Evolutionary conservation across 768 basidiomycete genomes (phyloP), one percentile per base, ranked within the genome.

Genomic region (Leucosporidium creatinivorum): DNA sequence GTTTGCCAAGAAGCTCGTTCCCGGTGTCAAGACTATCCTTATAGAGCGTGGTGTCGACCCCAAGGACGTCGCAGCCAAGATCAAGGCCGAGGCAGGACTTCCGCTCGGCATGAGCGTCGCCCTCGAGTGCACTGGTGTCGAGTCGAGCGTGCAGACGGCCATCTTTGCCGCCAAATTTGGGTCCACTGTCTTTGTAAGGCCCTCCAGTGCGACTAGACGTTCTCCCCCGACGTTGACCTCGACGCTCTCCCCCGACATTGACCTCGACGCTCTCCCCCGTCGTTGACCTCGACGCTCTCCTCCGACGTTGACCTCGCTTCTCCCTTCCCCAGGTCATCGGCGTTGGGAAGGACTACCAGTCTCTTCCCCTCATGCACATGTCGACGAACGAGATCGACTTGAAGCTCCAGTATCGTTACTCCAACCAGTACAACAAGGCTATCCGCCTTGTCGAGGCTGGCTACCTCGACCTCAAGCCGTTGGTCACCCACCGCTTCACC

Each of bases 91-190:
- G 3, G 76, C 76, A 3, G 78, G 77, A 6, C 63, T 74, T 1
- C 58, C 69, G 30, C 15, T n/a, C 9, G 63, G 63, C 10, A 65
- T 79, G 10, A 61, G 62, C 26, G 63, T 79, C 26, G 79, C 79
- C 2, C 55, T 80, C 61, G 80, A 81, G 62, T 81, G 80, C 73
- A 79, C 80, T 10, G 80, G 80, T 10, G 79, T 80, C 25, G 79
- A 80, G 73, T 75, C 74, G 56, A 75, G 74, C 47, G 77, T 81
- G 63, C 69, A 76, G 62, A 75, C 77, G 28, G 79, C 77, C 12
- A 77, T 80, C 68, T 79, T 74, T 61, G 80, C 77, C 5, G 74
- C 79, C 36, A 70, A 70, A 26, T 80, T 80, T 56, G 79, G 79
- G 8, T 78, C 79, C 5, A 79, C 78, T 51, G 78, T 79, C 10